Conservation (phyloP, 163 green algal species). For the Scenedesmus sp. region DNA sequence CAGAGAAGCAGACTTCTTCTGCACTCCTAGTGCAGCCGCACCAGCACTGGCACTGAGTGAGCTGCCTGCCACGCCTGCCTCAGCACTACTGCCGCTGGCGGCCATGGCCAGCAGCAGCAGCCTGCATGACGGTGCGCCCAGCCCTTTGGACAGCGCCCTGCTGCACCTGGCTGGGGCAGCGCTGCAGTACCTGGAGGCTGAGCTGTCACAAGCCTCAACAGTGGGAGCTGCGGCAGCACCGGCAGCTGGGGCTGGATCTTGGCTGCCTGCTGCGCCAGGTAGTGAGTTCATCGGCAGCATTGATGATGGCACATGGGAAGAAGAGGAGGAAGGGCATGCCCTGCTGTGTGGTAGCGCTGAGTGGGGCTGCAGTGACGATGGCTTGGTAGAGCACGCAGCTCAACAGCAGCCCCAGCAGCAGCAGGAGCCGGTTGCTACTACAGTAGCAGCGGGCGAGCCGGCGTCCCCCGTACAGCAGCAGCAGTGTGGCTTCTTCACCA, state of each 20-base stretch:
- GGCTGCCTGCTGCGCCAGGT: neutral
- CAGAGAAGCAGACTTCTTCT: neutral
- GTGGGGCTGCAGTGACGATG: no score
- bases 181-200: constrained; percentile 16
- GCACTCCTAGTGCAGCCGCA: neutral
- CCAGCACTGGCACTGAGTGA: neutral
- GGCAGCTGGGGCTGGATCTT: neutral
- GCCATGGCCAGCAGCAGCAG: neutral
- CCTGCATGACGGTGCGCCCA: neutral
- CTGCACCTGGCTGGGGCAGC: constrained; percentile 29
- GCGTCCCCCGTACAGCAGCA: neutral
- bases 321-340: neutral
- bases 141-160: constrained; percentile 24
- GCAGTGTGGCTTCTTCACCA: neutral
- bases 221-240: neutral
- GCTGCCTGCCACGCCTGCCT: neutral
- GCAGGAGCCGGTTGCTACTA: neutral
- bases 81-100: neutral
- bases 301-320: neutral
- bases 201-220: constrained; percentile 24
- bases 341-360: neutral
- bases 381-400: neutral
- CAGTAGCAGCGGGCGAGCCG: neutral
- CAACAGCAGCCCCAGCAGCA: neutral
- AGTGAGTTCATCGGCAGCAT: neutral